phyloP scores from a whole-genome alignment of 371 early-diverging fungal genomes.

The Rhizopus sp. region DNA sequence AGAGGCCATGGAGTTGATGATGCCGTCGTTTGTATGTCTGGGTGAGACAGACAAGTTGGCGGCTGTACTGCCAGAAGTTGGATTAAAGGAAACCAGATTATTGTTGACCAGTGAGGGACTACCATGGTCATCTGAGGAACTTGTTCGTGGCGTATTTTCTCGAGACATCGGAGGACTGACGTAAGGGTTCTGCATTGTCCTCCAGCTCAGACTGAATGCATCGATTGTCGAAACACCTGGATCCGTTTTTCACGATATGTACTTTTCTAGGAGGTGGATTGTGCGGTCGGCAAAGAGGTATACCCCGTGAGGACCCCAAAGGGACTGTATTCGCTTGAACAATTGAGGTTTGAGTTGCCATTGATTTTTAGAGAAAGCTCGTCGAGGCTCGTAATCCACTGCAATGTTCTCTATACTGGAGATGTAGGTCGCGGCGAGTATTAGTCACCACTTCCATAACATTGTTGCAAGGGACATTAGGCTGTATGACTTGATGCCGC shows the following conservation, averaged over 20 bases:
- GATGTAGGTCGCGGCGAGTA: not conserved
- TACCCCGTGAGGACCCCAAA: slow-evolving; percentile 10
- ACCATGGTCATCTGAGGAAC: not conserved
- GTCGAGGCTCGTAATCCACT: too few relatives aligned
- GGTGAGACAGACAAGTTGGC: too few relatives aligned
- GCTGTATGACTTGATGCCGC: not conserved
- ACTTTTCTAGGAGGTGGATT: slow-evolving; percentile 13
- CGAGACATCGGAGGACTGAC: not conserved
- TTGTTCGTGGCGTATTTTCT: not conserved
- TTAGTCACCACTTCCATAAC: not conserved
- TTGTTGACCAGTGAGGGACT: not conserved
- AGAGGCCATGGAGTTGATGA: too few relatives aligned
- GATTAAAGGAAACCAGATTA: slow-evolving; percentile 19
- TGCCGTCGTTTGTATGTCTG: too few relatives aligned
- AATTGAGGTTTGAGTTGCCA: too few relatives aligned
- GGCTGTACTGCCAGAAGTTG: too few relatives aligned
- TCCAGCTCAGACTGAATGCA: too few relatives aligned
- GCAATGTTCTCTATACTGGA: too few relatives aligned
- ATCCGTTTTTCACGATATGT: slow-evolving; percentile 16
- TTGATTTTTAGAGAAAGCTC: too few relatives aligned
- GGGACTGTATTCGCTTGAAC: not conserved
- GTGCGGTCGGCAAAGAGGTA: slow-evolving; percentile 26
- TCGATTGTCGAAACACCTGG: not conserved
- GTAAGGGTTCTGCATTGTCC: too few relatives aligned
- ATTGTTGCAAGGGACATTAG: slow-evolving; percentile 5